Evolutionary conservation across 495 filamentous ascomycete genomes (phyloP).

Genomic region (Tetracladium marchalianum): DNA sequence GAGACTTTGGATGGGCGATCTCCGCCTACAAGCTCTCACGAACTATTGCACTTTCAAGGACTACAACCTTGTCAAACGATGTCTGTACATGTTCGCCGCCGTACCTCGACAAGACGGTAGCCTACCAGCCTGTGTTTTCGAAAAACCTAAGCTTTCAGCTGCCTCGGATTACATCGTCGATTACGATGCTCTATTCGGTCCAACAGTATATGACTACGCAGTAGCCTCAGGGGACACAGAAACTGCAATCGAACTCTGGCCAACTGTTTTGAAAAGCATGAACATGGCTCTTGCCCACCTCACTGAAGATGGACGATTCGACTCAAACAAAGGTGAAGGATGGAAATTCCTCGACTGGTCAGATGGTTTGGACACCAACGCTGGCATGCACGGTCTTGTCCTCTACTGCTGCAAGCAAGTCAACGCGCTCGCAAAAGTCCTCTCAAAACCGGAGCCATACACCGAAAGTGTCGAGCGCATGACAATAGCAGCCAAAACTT

Average conservation of each 20-base stretch:
- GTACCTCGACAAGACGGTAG: constrained; percentile 18
- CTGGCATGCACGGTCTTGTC: constrained; percentile 20
- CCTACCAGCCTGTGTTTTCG: constrained; percentile 20
- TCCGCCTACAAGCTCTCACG: constrained; percentile 21
- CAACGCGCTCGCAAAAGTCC: constrained; percentile 14
- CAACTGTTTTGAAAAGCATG: constrained; percentile 16
- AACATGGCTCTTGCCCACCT: constrained; percentile 8
- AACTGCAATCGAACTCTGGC: constrained; percentile 18
- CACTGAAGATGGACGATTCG: constrained; percentile 10
- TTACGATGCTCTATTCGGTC: constrained; percentile 23
- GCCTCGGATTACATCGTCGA: constrained; percentile 23
- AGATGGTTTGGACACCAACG: constrained; percentile 12
- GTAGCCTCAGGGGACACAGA: constrained; percentile 18
- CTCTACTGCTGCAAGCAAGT: constrained; percentile 18
- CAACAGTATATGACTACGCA: constrained; percentile 19
- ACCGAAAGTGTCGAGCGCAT: constrained; percentile 8
- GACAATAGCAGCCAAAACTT: background rate
- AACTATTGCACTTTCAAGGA: constrained; percentile 25
- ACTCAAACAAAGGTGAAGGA: background rate
- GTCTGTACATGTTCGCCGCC: constrained; percentile 23
- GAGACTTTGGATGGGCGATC: constrained; percentile 20
- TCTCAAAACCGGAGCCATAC: constrained; percentile 12
- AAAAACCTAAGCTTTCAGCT: constrained; percentile 13
- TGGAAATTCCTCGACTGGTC: constrained; percentile 24
- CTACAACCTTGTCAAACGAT: constrained; percentile 18